Conservation (phyloP, 257 asterid genomes). For the Ophiorrhiza pumila region DNA sequence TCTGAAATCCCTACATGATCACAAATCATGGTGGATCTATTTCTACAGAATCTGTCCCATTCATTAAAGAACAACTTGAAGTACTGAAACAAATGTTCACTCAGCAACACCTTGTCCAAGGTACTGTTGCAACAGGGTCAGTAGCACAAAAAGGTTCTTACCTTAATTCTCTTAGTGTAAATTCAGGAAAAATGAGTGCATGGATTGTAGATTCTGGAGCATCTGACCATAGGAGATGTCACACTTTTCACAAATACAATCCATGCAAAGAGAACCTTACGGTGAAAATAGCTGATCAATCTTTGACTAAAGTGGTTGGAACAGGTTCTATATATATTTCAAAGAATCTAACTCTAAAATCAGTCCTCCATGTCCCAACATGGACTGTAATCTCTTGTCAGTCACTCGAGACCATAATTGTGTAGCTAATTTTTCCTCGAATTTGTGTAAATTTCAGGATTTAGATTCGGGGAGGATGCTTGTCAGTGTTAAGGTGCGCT, state of each 20-base stretch:
- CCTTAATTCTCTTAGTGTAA: no score
- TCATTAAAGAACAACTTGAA: no score
- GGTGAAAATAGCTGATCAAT: neutral
- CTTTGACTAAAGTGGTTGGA: neutral
- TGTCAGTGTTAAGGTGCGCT: neutral
- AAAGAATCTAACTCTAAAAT: constrained; percentile 2
- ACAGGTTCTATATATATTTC: neutral
- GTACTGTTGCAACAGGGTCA: no score
- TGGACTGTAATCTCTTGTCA: constrained; percentile 9
- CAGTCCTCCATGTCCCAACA: neutral
- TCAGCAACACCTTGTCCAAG: no score
- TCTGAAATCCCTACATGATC: no score
- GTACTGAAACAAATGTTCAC: no score
- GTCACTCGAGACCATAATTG: neutral
- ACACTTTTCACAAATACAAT: no score
- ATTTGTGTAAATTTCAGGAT: constrained; percentile 1
- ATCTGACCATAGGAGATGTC: neutral
- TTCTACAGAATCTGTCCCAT: neutral
- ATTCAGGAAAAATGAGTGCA: no score
- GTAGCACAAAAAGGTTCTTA: no score
- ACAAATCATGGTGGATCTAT: neutral
- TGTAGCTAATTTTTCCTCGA: neutral
- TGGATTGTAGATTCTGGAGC: neutral
- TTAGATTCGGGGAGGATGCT: neutral
- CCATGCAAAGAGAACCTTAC: no score